Evolutionary conservation across 768 basidiomycete genomes (phyloP).

Genomic region (Mycena filopes): DNA sequence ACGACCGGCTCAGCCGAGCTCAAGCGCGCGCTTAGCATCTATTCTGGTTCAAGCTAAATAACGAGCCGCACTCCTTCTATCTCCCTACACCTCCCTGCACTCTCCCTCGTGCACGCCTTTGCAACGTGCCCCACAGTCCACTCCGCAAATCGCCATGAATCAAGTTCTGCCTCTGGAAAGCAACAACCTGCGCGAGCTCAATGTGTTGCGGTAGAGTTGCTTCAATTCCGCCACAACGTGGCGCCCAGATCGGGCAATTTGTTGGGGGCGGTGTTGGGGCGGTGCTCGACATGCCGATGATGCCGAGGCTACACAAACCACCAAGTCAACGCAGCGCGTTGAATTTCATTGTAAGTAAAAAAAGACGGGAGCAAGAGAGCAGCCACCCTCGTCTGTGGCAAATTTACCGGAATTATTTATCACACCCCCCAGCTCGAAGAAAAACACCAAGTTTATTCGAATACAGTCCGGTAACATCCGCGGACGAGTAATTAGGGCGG

Average conservation of each 20-base stretch:
- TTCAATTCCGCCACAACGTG: conserved; percentile 1
- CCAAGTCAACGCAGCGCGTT: not conserved
- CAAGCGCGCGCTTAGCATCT: not conserved
- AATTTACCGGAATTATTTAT: no score
- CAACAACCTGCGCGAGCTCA: conserved; percentile 22
- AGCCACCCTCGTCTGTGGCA: no score
- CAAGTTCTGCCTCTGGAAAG: conserved; percentile 20
- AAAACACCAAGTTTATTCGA: no score
- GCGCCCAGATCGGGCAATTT: not conserved
- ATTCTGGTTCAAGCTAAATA: conserved; percentile 6
- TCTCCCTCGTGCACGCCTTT: conserved; percentile 12
- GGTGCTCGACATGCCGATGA: not conserved
- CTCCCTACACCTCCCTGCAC: conserved; percentile 1
- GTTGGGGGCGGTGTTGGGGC: no score
- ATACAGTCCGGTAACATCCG: not conserved
- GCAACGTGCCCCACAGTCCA: conserved; percentile 11
- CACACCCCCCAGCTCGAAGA: no score
- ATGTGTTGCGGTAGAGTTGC: no score
- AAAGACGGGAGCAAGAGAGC: no score
- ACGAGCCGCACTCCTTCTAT: conserved; percentile 6
- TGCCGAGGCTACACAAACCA: not conserved
- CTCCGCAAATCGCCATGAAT: conserved; percentile 23
- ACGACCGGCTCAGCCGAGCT: no score
- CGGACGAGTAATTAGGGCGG: not conserved
- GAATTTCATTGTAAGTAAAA: no score